Base-by-base conservation (phyloP, 768 basidiomycete species). In the Macrolepiota dolichaula region DNA sequence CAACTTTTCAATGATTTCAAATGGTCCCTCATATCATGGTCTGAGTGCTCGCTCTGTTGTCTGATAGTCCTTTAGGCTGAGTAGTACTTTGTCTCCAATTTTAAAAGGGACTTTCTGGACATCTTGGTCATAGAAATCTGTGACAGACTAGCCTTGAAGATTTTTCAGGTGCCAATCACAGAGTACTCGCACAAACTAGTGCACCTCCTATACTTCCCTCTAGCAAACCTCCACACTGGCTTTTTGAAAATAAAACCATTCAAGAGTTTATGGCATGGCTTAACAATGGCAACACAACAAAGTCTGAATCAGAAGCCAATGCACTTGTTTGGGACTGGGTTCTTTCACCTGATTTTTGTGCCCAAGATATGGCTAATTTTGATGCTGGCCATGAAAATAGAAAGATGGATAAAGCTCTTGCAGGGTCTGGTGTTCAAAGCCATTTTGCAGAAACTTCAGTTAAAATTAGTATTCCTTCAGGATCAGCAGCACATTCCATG, bases 381-480 rank as follows among this genome's bases (percentile, higher is more conserved):
- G 27, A 51, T 51, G 50, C 50, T 3, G 1, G 17, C 27, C 25
- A 17, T 15, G 50, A 51, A 12, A 51, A 51, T 13, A 25, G 27
- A 13, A 25, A 17, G 50, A 51, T 51, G 50, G 50, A 51, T 29
- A 10, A 29, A 10, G 22, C 13, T 5, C 50, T 27, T 27, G 6
- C 12, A n/a, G 17, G 4, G 5, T 40, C 38, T 1, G 38, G 38
- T 12, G 12, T 40, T n/a, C 4, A 13, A 13, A n/a, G 38, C 17
- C 12, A 40, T 4, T 40, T 40, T 12, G 4, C 12, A 13, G 38
- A 40, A 40, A 40, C 38, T 2, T 10, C 38, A 40, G 38, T 40
- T 4, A 2, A 40, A 12, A 70, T 76, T 49, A 47, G 44, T 0
- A 66, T 75, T 1, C 74, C 74, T 0, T 74, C 73, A 4, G 60